Base-by-base conservation (phyloP, 257 asterid genomes). In the Capsicum pubescens region DNA sequence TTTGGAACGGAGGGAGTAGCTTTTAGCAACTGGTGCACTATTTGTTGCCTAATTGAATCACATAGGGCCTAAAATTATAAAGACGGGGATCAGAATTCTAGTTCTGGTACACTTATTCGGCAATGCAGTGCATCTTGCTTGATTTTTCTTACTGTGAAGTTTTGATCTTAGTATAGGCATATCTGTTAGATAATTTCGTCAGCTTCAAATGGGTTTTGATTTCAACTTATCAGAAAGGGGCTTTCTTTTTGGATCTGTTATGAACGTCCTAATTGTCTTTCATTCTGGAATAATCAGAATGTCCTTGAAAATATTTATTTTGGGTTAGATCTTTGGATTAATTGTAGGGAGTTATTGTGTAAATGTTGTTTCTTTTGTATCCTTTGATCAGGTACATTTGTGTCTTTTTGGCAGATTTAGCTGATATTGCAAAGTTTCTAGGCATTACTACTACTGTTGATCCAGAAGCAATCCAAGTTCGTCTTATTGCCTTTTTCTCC, bases 351-450 rank as follows among this genome's bases (percentile, higher is more conserved):
- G n/a, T 72, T 72, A 8, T 72, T 71, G 58, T 46, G 55, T 46
- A 9, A 50, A 50, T 50, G 19, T 50, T 76, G 63, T 21, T 76
- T 76, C 81, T 50, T 52, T 13, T 76, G 81, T 52, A 21, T 52
- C 14, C 36, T 52, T 74, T 76, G 81, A 76, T 76, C 48, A 8
- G 61, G 81, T 76, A 76, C 8, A 52, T 76, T 76, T 50, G 8
- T 76, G 81, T 76, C 59, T 26, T 76, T 42, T 84, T 81, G 86
- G 85, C 96, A 96, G 99, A 96, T 93, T 90, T 96, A 87, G 98
- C 99, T 7, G 99, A 96, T 92, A 94, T 96, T 69, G 99, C 99
- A 39, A 96, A 96, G 87, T 96, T 96, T 92, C 88, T 96, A 84
- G 98, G 99, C 60, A 92, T 96, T 84, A 96, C 99, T 42, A 91